Conservation (phyloP, 2,329 filamentous ascomycete species). For the Beauveria medogensis region DNA sequence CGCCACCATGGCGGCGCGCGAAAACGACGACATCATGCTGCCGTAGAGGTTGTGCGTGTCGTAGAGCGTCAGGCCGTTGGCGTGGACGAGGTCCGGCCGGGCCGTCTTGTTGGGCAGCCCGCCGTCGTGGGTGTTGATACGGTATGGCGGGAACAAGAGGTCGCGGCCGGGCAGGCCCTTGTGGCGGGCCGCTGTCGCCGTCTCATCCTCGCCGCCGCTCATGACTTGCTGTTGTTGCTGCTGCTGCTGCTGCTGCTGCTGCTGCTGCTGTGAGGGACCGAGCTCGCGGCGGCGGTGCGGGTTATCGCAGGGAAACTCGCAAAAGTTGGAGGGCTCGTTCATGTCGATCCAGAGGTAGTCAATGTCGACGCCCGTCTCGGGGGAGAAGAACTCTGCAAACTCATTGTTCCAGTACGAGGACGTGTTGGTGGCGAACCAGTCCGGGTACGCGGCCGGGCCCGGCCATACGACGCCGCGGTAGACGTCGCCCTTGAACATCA, state of each 20-base stretch:
- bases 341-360: conserved; percentile 72
- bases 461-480: conserved; percentile 70
- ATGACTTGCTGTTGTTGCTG: neutral
- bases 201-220: neutral
- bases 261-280: neutral
- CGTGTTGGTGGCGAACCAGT: conserved; percentile 63
- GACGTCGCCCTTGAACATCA: conserved; percentile 44
- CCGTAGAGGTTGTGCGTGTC: conserved; percentile 75
- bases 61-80: conserved; percentile 59
- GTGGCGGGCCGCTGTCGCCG: conserved; percentile 8
- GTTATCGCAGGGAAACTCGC: conserved; percentile 39
- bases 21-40: conserved; percentile 63
- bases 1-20: conserved; percentile 56
- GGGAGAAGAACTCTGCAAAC: conserved; percentile 55
- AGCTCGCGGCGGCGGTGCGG: conserved; percentile 42
- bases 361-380: conserved; percentile 59
- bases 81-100: conserved; percentile 58
- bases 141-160: conserved; percentile 16
- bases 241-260: neutral
- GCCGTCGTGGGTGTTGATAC: conserved; percentile 25
- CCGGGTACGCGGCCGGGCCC: conserved; percentile 61
- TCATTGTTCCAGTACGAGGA: conserved; percentile 62
- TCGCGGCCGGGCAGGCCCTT: conserved; percentile 16
- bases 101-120: conserved; percentile 52
- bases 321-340: conserved; percentile 35